These are phyloP conservation scores for Hypholoma fasciculare DNA, from an alignment of 768 basidiomycete species.

Conservation along the genomic window DNA sequence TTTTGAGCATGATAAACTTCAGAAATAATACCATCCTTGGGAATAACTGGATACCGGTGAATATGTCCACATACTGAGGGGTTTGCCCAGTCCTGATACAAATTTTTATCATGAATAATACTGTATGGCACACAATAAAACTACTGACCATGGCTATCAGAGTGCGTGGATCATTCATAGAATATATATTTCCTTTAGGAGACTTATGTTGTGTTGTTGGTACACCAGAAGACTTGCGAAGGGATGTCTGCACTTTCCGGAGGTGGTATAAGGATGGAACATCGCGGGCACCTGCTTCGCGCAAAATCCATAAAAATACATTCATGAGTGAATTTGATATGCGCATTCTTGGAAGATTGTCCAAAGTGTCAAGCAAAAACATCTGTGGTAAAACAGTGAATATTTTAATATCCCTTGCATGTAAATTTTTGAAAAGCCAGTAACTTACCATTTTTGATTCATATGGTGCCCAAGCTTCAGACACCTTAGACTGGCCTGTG, in stretches of 20 bases:
- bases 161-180: slow-evolving; percentile 20
- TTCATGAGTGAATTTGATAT: slow-evolving; percentile 23
- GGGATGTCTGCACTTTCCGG: slow-evolving; percentile 15
- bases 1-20: slow-evolving; percentile 16
- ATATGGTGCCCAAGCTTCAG: too few relatives aligned
- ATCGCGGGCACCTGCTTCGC: slow-evolving; percentile 17
- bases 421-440: too few relatives aligned
- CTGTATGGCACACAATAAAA: too few relatives aligned
- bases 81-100: slow-evolving; percentile 6
- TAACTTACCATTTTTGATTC: too few relatives aligned
- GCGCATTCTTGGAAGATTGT: slow-evolving; percentile 27
- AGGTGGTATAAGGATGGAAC: slow-evolving; percentile 25
- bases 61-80: slow-evolving; percentile 23
- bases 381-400: background rate
- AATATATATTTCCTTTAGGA: slow-evolving; percentile 24
- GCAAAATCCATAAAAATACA: slow-evolving; percentile 25
- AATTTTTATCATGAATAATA: background rate
- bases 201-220: slow-evolving; percentile 17
- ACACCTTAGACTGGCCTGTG: too few relatives aligned
- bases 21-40: slow-evolving; percentile 20
- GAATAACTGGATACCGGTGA: slow-evolving; percentile 26
- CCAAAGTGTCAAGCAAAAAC: slow-evolving; percentile 24
- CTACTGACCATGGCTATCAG: slow-evolving; percentile 19
- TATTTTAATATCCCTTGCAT: too few relatives aligned
- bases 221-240: slow-evolving; percentile 9